These are phyloP conservation scores for Gracilaria gracilis DNA, from an alignment of 23 red algal genomes.

Conservation along the genomic window DNA sequence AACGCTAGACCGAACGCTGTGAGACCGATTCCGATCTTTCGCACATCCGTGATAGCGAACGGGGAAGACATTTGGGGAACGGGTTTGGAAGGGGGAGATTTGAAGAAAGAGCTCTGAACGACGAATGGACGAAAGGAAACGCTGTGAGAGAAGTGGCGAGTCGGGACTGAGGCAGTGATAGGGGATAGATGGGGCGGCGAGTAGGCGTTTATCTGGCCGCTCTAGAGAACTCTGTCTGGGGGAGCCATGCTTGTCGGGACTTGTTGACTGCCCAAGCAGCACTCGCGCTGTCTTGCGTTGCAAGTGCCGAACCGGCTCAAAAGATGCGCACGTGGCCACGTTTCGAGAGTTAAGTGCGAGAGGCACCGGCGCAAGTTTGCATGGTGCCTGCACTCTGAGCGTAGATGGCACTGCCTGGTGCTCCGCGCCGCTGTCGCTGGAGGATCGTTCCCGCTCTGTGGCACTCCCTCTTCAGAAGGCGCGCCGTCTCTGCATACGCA, in stretches of 20 bases:
- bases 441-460: not conserved
- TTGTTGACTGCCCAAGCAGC: not conserved
- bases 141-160: not conserved
- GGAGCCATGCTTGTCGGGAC: too few relatives aligned
- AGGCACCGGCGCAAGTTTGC: not conserved
- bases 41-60: slow-evolving; percentile 67
- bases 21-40: slow-evolving; percentile 96
- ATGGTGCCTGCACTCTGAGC: too few relatives aligned
- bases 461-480: not conserved
- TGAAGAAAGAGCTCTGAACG: not conserved
- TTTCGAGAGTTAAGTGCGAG: too few relatives aligned
- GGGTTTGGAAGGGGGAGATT: not conserved
- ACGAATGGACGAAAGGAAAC: not conserved
- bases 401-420: not conserved
- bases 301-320: too few relatives aligned
- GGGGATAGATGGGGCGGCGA: too few relatives aligned
- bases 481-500: not conserved
- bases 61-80: slow-evolving; percentile 36
- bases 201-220: too few relatives aligned
- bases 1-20: slow-evolving; percentile 90
- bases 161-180: not conserved
- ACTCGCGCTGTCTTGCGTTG: not conserved
- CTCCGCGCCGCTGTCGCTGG: not conserved
- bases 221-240: too few relatives aligned
- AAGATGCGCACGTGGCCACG: not conserved